Evolutionary conservation across 2,329 filamentous ascomycete species (phyloP).

Genomic region (Penicillium sp.): DNA sequence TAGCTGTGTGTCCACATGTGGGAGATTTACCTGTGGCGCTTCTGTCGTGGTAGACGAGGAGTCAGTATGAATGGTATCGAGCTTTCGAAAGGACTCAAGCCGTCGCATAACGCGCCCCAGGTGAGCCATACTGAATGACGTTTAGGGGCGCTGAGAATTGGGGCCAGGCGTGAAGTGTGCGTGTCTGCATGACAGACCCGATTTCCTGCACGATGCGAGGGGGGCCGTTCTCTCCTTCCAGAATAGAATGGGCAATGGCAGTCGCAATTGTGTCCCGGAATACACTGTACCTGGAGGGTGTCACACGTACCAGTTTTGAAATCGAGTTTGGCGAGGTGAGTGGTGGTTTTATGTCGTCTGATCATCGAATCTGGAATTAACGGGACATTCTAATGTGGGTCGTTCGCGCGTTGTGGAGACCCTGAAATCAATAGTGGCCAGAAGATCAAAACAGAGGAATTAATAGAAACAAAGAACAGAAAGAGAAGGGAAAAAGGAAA

Average conservation of each 20-base stretch:
- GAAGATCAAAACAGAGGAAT: background rate
- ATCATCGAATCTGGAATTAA: conserved; percentile 25
- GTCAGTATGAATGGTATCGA: conserved; percentile 26
- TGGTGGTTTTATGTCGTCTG: conserved; percentile 21
- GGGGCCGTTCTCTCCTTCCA: background rate
- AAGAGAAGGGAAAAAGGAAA: conserved; percentile 2
- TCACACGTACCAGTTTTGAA: conserved; percentile 25
- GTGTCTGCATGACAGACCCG: background rate
- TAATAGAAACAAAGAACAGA: background rate
- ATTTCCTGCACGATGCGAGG: background rate
- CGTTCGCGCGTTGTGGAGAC: conserved; percentile 2
- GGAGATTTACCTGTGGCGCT: conserved; percentile 38
- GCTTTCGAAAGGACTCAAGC: conserved; percentile 9
- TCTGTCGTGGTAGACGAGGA: background rate
- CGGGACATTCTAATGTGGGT: conserved; percentile 15
- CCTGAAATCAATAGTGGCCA: background rate
- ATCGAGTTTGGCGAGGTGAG: conserved; percentile 29
- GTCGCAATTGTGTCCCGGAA: background rate
- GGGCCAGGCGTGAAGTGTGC: background rate
- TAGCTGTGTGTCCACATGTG: conserved; percentile 43
- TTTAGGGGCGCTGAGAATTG: background rate
- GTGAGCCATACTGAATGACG: conserved; percentile 26
- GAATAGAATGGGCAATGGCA: background rate
- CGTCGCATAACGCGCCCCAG: conserved; percentile 30
- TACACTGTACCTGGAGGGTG: background rate